Evolutionary conservation across 495 filamentous ascomycete genomes (phyloP), one percentile per base, ranked within the genome.

Genomic region (Tetracladium setigerum): DNA sequence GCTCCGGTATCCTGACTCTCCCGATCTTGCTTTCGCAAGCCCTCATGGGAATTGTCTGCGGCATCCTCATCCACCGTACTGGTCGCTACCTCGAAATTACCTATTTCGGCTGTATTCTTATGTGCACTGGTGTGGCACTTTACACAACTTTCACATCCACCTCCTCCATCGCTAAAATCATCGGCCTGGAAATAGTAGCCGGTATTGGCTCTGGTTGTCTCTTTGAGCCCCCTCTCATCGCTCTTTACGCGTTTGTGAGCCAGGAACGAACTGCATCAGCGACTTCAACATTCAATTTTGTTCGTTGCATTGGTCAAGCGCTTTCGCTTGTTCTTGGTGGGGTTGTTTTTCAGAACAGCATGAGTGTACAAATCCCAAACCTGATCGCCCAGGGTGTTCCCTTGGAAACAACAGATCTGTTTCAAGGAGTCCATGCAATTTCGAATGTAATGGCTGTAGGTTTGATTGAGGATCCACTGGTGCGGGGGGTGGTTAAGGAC

Each of bases 211-310:
- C 69, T 18, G 78, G 74, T 0, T 67, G 73, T 0, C 64, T 76
- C 30, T 82, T 83, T 52, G 73, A 82, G 56, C 66, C 81, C 0
- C 84, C 85, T 6, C 72, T 92, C 32, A 84, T 94, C 37, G 86
- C 89, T 0, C 67, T 94, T 1, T 86, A 91, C 49, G 74, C 76
- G 12, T 72, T 74, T 24, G 74, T 83, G 36, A 61, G 68, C 0
- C 74, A 76, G 17, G 62, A 68, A 5, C 79, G 87, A 27, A 79
- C 75, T 0, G 85, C 81, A 0, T 77, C 75, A 4, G 84, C 82
- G 2, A 85, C 82, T 0, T 71, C 80, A 0, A 81, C 83, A 0
- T 76, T 84, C 32, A 65, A 73, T 2, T 84, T 86, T 54, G 63
- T 79, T 14, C 72, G 82, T 5, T 77, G 76, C 38, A 55, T 89